phyloP scores from a whole-genome alignment of 1,284 basidiomycete genomes.

The Naganishia sp. region DNA sequence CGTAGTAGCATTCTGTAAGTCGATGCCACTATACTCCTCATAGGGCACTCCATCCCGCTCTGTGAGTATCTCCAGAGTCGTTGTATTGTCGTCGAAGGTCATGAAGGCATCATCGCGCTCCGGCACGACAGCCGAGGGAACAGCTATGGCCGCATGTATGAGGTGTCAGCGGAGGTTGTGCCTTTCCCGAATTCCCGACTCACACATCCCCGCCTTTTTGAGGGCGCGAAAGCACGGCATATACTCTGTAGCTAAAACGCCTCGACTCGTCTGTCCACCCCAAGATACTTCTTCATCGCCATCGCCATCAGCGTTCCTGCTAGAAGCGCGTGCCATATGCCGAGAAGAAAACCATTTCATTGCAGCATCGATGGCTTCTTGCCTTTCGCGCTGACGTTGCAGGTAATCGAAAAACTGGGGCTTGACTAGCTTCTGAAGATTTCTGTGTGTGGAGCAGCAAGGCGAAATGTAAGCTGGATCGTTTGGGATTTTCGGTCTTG shows the following conservation, averaged over 20 bases:
- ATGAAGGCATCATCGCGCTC: background rate
- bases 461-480: background rate
- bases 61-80: constrained; percentile 36
- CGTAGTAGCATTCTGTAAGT: constrained; percentile 17
- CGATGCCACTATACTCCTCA: constrained; percentile 38
- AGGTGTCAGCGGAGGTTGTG: background rate
- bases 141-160: background rate
- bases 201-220: constrained; percentile 41
- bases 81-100: background rate
- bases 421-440: constrained; percentile 68
- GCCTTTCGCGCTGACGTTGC: constrained; percentile 24
- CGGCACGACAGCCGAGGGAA: constrained; percentile 3
- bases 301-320: constrained; percentile 3
- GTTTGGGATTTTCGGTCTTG: background rate
- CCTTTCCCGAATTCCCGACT: background rate
- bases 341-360: constrained; percentile 3
- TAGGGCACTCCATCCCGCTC: constrained; percentile 42
- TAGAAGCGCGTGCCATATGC: background rate
- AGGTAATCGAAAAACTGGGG: constrained; percentile 57
- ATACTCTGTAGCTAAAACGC: constrained; percentile 44
- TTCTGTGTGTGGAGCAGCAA: constrained; percentile 32
- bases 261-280: constrained; percentile 43
- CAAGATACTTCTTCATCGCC: constrained; percentile 33
- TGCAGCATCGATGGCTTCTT: constrained; percentile 14
- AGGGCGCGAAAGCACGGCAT: constrained; percentile 46